Evolutionary conservation across 2,329 filamentous ascomycete species (phyloP), one percentile per base, ranked within the genome.

Genomic region (Drechslerella stenobrocha): DNA sequence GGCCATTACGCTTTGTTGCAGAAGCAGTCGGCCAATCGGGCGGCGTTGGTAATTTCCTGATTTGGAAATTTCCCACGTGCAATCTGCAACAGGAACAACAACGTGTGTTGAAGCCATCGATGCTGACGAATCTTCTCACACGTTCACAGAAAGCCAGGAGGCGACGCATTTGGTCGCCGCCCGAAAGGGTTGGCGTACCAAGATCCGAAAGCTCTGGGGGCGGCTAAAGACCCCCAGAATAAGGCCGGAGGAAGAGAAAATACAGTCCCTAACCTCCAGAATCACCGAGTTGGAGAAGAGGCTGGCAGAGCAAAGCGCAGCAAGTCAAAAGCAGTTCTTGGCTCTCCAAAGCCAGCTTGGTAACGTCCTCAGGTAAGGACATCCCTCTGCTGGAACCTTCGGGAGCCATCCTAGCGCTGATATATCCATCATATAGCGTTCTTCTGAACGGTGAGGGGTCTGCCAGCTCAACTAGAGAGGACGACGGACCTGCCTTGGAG

Each of bases 61-160:
- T 67, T 37, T 32, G 55, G 63, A 60, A 60, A 50, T 22, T 18
- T 18, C 30, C n/a, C 28, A 15, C 6, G 15, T 15, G 15, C 35
- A 35, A 44, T 50, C 34, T 67, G 4, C 55, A 45, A 67, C 63
- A 18, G 56, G 50, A 53, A 40, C 63, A 67, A 67, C 63, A 46
- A 53, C 23, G 24, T 40, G 55, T 51, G 61, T 66, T 66, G 61
- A 32, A 50, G 9, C 13, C 26, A 22, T 22, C 2, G n/a, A 6
- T 22, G 22, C 7, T 34, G 11, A 23, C 9, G 23, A 40, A 40
- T 26, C 5, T 23, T 30, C 11, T 13, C 2, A 32, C 20, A 45
- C 18, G 15, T 34, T n/a, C n/a, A n/a, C n/a, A n/a, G n/a, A n/a
- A n/a, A n/a, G n/a, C n/a, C 15, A 35, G 37, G 37, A 20, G 37